phyloP scores from a whole-genome alignment of 179 eudicot genomes.

The Pouteria campechiana region DNA sequence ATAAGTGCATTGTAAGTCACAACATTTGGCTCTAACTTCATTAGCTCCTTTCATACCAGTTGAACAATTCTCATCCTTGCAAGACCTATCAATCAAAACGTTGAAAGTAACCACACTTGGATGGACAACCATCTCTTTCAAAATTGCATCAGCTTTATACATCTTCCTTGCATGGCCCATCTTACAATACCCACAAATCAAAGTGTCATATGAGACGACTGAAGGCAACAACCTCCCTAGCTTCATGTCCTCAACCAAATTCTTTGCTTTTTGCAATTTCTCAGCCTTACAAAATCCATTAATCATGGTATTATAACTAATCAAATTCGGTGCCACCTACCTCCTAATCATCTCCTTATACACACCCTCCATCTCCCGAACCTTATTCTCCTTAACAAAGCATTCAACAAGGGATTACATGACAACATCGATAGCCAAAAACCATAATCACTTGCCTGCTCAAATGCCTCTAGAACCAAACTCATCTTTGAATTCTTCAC shows the following conservation, averaged over 20 bases:
- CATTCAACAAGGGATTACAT: conserved; percentile 40
- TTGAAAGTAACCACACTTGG: conserved; percentile 51
- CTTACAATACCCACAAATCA: conserved; percentile 48
- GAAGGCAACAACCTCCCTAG: conserved; percentile 36
- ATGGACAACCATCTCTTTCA: conserved; percentile 46
- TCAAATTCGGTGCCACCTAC: conserved; percentile 29
- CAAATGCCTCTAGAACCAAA: conserved; percentile 39
- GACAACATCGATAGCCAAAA: conserved; percentile 35
- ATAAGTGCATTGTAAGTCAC: conserved; percentile 40
- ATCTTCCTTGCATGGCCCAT: conserved; percentile 42
- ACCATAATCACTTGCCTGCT: conserved; percentile 50
- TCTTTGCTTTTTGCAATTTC: conserved; percentile 39
- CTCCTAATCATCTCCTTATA: conserved; percentile 50
- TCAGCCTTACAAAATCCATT: conserved; percentile 45
- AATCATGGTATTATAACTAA: conserved; percentile 45
- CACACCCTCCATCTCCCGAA: conserved; percentile 27
- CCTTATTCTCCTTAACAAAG: conserved; percentile 34
- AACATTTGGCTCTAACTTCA: conserved; percentile 30
- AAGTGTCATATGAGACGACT: conserved; percentile 50
- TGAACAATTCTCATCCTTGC: conserved; percentile 41
- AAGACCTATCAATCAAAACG: conserved; percentile 47
- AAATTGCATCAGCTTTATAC: conserved; percentile 47
- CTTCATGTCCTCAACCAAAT: conserved; percentile 52
- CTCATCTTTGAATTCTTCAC: conserved; percentile 23
- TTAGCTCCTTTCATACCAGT: conserved; percentile 33